Conservation (phyloP, 805 yeast species). For the Ogataea salicorniae region DNA sequence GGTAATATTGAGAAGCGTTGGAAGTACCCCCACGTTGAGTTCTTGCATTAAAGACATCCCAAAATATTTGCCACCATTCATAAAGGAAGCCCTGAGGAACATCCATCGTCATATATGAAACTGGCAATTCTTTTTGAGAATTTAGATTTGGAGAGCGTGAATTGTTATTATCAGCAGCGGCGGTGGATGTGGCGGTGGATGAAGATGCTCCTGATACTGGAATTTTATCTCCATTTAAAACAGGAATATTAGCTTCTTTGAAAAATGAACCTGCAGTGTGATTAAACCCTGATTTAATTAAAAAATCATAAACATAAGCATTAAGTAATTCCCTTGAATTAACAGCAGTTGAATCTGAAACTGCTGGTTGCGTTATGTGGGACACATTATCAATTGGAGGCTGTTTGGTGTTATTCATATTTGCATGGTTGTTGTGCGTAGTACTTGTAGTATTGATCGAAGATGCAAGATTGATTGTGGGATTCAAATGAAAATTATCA, state of each 20-base stretch:
- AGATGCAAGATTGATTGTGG: background rate
- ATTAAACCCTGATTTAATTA: conserved; percentile 65
- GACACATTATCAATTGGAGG: background rate
- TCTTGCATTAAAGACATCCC: conserved; percentile 88
- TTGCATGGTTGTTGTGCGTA: background rate
- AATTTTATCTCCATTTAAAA: conserved; percentile 29
- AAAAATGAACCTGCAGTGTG: conserved; percentile 71
- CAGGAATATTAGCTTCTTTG: conserved; percentile 69
- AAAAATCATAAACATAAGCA: conserved; percentile 82
- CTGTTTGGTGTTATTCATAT: background rate
- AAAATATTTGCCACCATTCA: conserved; percentile 96
- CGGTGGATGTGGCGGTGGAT: no score
- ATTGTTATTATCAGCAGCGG: background rate
- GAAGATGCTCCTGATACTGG: no score
- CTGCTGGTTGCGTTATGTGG: conserved; percentile 16
- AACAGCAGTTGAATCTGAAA: conserved; percentile 41
- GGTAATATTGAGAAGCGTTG: conserved; percentile 67
- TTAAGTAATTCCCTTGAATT: conserved; percentile 59
- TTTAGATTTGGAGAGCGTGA: background rate
- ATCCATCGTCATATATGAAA: conserved; percentile 56
- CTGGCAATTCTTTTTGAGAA: conserved; percentile 37
- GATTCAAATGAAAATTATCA: background rate
- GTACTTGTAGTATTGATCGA: background rate
- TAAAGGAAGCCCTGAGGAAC: conserved; percentile 82
- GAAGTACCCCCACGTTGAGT: conserved; percentile 59